Percentiles rank a stretch among this genome's conserved stretches.
These are phyloP conservation scores for Sclerotinia subarctica DNA, from an alignment of 2,329 filamentous ascomycete genomes.

Conservation along the genomic window DNA sequence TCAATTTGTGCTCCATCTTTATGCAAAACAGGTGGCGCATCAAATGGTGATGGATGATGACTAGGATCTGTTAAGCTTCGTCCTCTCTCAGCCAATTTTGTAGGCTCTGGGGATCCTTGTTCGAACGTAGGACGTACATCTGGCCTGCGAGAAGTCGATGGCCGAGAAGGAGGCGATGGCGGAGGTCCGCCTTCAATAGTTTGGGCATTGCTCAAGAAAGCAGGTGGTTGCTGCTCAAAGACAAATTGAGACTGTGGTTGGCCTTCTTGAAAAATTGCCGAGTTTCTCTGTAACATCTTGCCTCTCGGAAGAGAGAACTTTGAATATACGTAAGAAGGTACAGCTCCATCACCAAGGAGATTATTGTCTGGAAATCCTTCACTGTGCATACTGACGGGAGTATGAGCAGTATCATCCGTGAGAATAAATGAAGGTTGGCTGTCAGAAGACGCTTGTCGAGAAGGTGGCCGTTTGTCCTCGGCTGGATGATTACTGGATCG, in stretches of 20 bases:
- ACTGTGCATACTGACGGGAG: constrained; percentile 69
- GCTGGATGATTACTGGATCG: constrained; percentile 52
- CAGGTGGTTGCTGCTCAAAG: constrained; percentile 55
- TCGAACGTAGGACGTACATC: constrained; percentile 46
- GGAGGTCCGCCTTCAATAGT: constrained; percentile 48
- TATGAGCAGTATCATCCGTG: constrained; percentile 63
- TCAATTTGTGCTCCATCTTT: constrained; percentile 42
- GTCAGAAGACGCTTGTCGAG: constrained; percentile 62
- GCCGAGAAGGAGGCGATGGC: constrained; percentile 59
- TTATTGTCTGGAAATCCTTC: constrained; percentile 60
- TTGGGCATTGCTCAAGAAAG: constrained; percentile 44
- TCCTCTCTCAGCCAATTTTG: constrained; percentile 43
- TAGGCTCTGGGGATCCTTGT: constrained; percentile 47
- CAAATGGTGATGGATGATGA: constrained; percentile 38
- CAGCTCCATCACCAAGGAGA: constrained; percentile 45
- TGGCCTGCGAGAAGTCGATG: constrained; percentile 51
- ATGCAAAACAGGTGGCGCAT: constrained; percentile 26
- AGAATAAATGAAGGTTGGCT: constrained; percentile 62
- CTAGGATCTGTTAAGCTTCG: constrained; percentile 46
- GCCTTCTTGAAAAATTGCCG: constrained; percentile 55
- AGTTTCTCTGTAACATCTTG: constrained; percentile 69
- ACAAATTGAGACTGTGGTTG: constrained; percentile 53
- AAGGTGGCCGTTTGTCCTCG: constrained; percentile 49
- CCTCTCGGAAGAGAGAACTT: constrained; percentile 82
- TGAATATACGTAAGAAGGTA: constrained; percentile 79